phyloP scores from a whole-genome alignment of 371 early-diverging fungal species.

The Mucor irregularis region DNA sequence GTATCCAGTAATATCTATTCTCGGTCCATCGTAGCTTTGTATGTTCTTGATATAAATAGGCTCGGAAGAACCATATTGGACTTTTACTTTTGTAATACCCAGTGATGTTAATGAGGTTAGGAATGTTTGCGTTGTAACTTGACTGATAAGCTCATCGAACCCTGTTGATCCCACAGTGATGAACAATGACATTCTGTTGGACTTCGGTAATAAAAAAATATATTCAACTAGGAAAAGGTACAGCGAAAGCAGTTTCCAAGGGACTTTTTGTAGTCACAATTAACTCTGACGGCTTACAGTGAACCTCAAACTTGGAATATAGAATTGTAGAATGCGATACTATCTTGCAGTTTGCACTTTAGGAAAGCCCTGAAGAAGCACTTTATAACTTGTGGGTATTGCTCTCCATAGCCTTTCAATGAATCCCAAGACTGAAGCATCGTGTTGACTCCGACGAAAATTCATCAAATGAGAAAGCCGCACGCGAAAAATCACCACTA shows the following conservation, averaged over 20 bases:
- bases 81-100: constrained; percentile 43
- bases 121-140: constrained; percentile 48
- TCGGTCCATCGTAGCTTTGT: constrained; percentile 5
- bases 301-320: too few relatives aligned
- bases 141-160: constrained; percentile 73
- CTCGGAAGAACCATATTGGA: constrained; percentile 78
- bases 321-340: too few relatives aligned
- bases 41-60: constrained; percentile 20
- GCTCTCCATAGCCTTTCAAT: too few relatives aligned
- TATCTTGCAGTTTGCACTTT: too few relatives aligned
- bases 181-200: constrained; percentile 55
- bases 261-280: not conserved
- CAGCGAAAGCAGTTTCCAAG: too few relatives aligned
- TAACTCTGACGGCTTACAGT: too few relatives aligned
- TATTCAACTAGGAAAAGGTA: too few relatives aligned
- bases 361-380: too few relatives aligned
- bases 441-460: constrained; percentile 8
- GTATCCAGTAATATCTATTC: constrained; percentile 50
- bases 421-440: too few relatives aligned
- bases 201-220: too few relatives aligned
- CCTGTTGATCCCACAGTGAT: constrained; percentile 92
- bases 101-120: constrained; percentile 36
- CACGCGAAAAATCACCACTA: constrained; percentile 18
- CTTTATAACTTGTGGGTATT: too few relatives aligned
- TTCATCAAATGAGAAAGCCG: constrained; percentile 23